These are phyloP conservation scores for Pichia kudriavzevii DNA, from an alignment of 1,139 yeast genomes.

Conservation along the genomic window DNA sequence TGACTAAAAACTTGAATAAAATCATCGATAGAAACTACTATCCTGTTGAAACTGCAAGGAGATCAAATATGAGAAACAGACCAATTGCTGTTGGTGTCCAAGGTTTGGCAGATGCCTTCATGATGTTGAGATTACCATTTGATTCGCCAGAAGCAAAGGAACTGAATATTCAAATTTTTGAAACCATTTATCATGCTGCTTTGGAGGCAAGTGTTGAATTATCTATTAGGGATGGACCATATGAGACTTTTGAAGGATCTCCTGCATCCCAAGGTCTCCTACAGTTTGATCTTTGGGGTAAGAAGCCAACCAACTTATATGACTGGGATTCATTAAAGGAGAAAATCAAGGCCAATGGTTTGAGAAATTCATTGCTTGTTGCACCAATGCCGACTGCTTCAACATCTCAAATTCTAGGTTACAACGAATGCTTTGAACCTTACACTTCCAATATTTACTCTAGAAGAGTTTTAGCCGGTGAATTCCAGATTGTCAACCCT, in stretches of 20 bases:
- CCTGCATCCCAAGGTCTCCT: slow-evolving; percentile 53
- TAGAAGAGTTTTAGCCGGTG: slow-evolving; percentile 56
- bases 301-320: slow-evolving; percentile 49
- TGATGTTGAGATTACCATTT: slow-evolving; percentile 49
- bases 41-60: slow-evolving; percentile 47
- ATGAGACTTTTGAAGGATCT: slow-evolving; percentile 45
- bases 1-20: slow-evolving; percentile 47
- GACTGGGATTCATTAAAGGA: slow-evolving; percentile 50
- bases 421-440: slow-evolving; percentile 58
- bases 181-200: slow-evolving; percentile 54
- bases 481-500: slow-evolving; percentile 54
- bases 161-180: slow-evolving; percentile 51
- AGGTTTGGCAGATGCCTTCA: slow-evolving; percentile 55
- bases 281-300: slow-evolving; percentile 52
- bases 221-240: slow-evolving; percentile 40
- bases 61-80: slow-evolving; percentile 48
- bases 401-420: slow-evolving; percentile 54
- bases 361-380: slow-evolving; percentile 52
- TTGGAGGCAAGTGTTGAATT: slow-evolving; percentile 50
- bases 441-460: slow-evolving; percentile 53
- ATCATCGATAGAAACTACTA: slow-evolving; percentile 51
- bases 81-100: slow-evolving; percentile 60
- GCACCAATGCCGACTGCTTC: slow-evolving; percentile 66
- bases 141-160: slow-evolving; percentile 51
- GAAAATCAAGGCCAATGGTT: slow-evolving; percentile 38